Percentiles rank a stretch among this genome's conserved stretches.
Conservation (phyloP, 83 land plant genomes). For the Thuja plicata region DNA sequence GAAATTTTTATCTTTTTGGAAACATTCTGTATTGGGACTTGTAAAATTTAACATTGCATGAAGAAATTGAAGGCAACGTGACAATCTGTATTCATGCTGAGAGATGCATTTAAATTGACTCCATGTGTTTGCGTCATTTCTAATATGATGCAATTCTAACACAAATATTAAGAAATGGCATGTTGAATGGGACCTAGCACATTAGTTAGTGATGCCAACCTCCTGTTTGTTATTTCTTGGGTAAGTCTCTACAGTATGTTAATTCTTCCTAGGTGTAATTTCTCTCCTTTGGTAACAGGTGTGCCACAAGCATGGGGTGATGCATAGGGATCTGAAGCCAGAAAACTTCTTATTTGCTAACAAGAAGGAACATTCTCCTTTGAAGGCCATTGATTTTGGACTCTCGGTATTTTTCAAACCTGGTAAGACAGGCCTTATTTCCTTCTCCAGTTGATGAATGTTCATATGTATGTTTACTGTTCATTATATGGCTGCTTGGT, state of each 20-base stretch:
- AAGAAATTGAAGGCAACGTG: neutral
- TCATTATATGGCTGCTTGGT: neutral
- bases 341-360: conserved; percentile 11
- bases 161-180: neutral
- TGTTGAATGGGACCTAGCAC: neutral
- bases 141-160: neutral
- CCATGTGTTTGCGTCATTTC: no score
- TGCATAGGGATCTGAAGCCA: conserved; percentile 13
- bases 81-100: neutral
- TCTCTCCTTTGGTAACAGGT: neutral
- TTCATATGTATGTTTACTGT: neutral
- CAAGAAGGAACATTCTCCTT: conserved; percentile 8
- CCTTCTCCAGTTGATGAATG: neutral
- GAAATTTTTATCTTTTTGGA: neutral
- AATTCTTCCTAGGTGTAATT: neutral
- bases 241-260: neutral
- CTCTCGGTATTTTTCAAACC: conserved; percentile 11
- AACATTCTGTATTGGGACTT: neutral
- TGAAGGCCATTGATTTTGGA: conserved; percentile 13
- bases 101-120: neutral
- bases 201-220: neutral
- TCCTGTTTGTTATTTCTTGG: neutral
- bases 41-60: neutral
- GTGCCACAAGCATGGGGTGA: conserved; percentile 16
- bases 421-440: neutral